These are phyloP conservation scores for Tetracladium setigerum DNA, from an alignment of 495 filamentous ascomycete genomes.

Conservation along the genomic window DNA sequence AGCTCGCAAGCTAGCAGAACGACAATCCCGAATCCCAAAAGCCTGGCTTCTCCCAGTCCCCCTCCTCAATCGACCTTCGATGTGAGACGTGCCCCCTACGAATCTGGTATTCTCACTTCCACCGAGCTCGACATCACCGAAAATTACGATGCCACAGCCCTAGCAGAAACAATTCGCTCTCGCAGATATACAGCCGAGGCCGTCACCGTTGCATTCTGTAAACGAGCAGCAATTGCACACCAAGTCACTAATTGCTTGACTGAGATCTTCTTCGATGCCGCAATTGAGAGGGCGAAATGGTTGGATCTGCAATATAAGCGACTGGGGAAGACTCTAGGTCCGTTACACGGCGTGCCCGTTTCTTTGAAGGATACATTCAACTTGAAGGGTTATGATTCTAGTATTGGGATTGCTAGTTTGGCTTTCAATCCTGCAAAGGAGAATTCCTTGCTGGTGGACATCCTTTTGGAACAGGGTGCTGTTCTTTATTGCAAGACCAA, in stretches of 20 bases:
- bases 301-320: slow-evolving; percentile 42
- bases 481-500: slow-evolving; percentile 62
- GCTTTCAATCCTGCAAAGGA: slow-evolving; percentile 39
- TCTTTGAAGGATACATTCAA: slow-evolving; percentile 62
- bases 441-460: slow-evolving; percentile 41
- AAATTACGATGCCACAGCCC: slow-evolving; percentile 36
- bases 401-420: slow-evolving; percentile 49
- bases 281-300: slow-evolving; percentile 46
- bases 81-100: slow-evolving; percentile 6
- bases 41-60: slow-evolving; percentile 33
- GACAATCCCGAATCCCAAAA: slow-evolving; percentile 35
- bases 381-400: slow-evolving; percentile 47
- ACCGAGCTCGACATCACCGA: slow-evolving; percentile 45
- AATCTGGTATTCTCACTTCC: slow-evolving; percentile 19
- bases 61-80: slow-evolving; percentile 5
- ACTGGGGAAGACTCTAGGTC: slow-evolving; percentile 45
- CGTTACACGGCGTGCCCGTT: slow-evolving; percentile 62
- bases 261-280: slow-evolving; percentile 57
- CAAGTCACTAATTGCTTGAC: slow-evolving; percentile 59
- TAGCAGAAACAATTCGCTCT: slow-evolving; percentile 29
- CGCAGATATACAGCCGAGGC: slow-evolving; percentile 31
- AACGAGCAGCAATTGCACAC: slow-evolving; percentile 52
- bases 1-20: slow-evolving; percentile 36
- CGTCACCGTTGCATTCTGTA: slow-evolving; percentile 33
- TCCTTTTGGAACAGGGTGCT: slow-evolving; percentile 37